Conservation (phyloP, 208 protist species). For the Crithidia bombi region DNA sequence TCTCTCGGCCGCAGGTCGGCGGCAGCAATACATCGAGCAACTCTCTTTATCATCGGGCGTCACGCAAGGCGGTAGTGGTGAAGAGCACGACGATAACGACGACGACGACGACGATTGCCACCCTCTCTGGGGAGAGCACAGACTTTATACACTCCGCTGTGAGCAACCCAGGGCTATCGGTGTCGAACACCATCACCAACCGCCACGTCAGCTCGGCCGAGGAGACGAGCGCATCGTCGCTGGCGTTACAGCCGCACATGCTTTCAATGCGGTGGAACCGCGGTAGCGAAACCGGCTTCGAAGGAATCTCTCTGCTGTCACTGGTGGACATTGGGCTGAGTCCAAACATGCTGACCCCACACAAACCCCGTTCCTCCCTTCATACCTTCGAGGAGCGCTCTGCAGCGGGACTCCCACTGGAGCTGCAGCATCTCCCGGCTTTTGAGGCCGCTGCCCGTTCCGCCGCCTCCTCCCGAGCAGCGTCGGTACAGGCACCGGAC, state of each 20-base stretch:
- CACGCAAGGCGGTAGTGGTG: constrained; percentile 19
- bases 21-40: constrained; percentile 13
- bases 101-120: constrained; percentile 11
- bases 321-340: constrained; percentile 16
- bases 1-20: not conserved
- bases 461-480: not conserved
- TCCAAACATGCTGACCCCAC: constrained; percentile 1
- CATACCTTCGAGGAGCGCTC: constrained; percentile 13
- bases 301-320: constrained; percentile 18
- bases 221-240: constrained; percentile 12
- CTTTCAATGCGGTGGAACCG: constrained; percentile 6
- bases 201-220: constrained; percentile 15
- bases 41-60: not conserved
- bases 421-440: constrained; percentile 18
- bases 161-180: constrained; percentile 23
- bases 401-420: constrained; percentile 9
- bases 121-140: constrained; percentile 14
- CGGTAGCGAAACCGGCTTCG: constrained; percentile 3
- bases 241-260: constrained; percentile 5
- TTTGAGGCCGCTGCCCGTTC: constrained; percentile 1
- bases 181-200: constrained; percentile 16
- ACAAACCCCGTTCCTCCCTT: not conserved
- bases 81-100: constrained; percentile 18
- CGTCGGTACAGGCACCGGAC: too few species aligned
- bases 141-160: constrained; percentile 22